Evolutionary conservation across 352 stramenopile species (phyloP), one percentile per base, ranked within the genome.

Genomic region (Peronospora tabacina): DNA sequence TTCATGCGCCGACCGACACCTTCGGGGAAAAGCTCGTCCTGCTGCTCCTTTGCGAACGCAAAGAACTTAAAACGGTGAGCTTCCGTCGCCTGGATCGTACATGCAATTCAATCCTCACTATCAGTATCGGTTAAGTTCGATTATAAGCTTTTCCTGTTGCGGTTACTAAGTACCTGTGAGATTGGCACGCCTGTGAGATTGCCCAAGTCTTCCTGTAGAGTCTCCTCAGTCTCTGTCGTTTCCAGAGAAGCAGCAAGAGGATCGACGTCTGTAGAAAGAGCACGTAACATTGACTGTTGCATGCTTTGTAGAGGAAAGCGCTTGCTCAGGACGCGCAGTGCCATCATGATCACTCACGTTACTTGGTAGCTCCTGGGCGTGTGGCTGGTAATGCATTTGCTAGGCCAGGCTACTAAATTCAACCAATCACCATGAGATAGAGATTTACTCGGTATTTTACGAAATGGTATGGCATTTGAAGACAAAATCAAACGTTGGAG

Each of bases 51-150:
- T 26, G 70, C 52, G 35, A 94, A 75, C 29, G 66, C 54, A 57
- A 91, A 94, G 53, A 90, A 90, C 69, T 91, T 87, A 55, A 82
- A 61, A 17, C 69, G 61, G 35, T 90, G 74, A 5, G 69, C 70
- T 19, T 68, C 54, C 11, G 74, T 75, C n/a, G 69, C 74, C 79
- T 89, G 26, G 32, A 30, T 26, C 41, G 7, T 0, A 49, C 5
- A 46, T 16, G 38, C 39, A 36, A 26, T 28, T 33, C 7, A 55
- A 20, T 49, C 11, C 0, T 13, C 6, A 3, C 38, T 26, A 0
- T 28, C 3, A 12, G 13, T 28, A 9, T 42, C 6, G 2, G 0
- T 10, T 19, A 12, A 19, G 16, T 19, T 28, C 5, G 17, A 15
- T 5, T 33, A 3, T 13, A n/a, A 44, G 7, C 26, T 22, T 30